phyloP scores from a whole-genome alignment of 345 rosid genomes.

The Aethionema arabicum region DNA sequence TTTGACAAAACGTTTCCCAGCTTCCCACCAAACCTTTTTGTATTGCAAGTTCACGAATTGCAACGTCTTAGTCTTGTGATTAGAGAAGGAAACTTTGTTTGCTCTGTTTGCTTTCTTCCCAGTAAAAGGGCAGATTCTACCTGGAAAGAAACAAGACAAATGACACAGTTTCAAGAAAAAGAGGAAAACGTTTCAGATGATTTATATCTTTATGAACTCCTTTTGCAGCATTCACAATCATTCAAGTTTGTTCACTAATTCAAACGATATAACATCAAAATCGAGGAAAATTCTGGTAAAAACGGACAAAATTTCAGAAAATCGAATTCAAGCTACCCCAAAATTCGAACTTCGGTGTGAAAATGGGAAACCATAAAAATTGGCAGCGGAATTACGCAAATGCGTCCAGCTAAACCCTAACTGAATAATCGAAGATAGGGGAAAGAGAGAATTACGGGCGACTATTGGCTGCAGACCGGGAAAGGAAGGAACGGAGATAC shows the following conservation, averaged over 20 bases:
- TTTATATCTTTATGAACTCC: too few species aligned
- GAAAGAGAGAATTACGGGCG: slow-evolving; percentile 55
- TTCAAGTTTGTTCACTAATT: neutral
- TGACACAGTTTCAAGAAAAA: slow-evolving; percentile 10
- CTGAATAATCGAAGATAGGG: neutral
- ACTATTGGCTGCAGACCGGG: slow-evolving; percentile 57
- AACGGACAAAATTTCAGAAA: neutral
- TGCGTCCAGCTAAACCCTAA: neutral
- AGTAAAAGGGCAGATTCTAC: slow-evolving; percentile 87
- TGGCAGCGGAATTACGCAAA: neutral
- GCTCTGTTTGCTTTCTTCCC: slow-evolving; percentile 94
- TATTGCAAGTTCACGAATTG: slow-evolving; percentile 92
- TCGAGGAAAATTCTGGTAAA: neutral
- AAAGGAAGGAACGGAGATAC: slow-evolving; percentile 41
- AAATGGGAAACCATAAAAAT: neutral
- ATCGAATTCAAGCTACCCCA: slow-evolving; percentile 3
- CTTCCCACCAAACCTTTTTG: slow-evolving; percentile 97
- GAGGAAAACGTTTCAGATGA: neutral
- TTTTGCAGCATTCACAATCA: neutral
- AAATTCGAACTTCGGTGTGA: slow-evolving; percentile 9
- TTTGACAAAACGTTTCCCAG: slow-evolving; percentile 80
- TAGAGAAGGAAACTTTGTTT: slow-evolving; percentile 88
- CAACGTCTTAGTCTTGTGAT: slow-evolving; percentile 90
- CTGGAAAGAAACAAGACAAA: slow-evolving; percentile 41
- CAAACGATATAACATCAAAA: neutral